A percentile compares a stretch with the other conserved stretches of the same genome.
These are phyloP conservation scores for Scheffersomyces lignicola DNA, from an alignment of 1,139 yeast species.

Conservation along the genomic window DNA sequence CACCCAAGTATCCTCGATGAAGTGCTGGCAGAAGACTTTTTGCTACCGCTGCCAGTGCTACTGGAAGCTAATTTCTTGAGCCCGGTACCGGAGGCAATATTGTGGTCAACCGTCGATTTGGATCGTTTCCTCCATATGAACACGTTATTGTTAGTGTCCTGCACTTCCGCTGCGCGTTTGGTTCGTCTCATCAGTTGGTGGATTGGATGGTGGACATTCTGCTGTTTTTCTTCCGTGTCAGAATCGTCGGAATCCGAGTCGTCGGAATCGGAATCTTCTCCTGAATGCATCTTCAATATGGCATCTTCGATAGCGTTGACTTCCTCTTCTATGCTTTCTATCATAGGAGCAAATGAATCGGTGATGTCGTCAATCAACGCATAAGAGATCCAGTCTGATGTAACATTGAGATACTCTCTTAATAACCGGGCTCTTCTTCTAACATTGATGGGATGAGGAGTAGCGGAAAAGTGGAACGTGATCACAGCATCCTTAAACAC, in stretches of 20 bases:
- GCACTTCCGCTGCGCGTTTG: constrained; percentile 4
- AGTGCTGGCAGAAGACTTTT: constrained; percentile 28
- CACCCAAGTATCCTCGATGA: constrained; percentile 68
- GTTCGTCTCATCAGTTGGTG: constrained; percentile 5
- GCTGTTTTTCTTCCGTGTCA: constrained; percentile 22
- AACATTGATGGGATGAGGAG: constrained; percentile 95
- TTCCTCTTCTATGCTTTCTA: constrained; percentile 88
- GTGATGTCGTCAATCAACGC: constrained; percentile 96
- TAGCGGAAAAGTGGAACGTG: constrained; percentile 91
- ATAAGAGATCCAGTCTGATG: constrained; percentile 96
- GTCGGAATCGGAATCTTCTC: constrained; percentile 48
- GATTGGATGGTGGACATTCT: constrained; percentile 16
- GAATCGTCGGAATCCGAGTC: constrained; percentile 38
- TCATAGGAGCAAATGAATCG: constrained; percentile 96
- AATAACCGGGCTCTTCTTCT: constrained; percentile 87
- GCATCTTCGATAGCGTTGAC: constrained; percentile 91
- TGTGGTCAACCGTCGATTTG: constrained; percentile 40
- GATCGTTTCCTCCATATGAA: constrained; percentile 40
- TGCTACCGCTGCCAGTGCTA: constrained; percentile 18
- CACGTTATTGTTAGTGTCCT: constrained; percentile 19
- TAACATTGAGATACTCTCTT: constrained; percentile 83
- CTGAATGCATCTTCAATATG: constrained; percentile 81
- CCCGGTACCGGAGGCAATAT: constrained; percentile 12
- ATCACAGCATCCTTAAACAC: constrained; percentile 89
- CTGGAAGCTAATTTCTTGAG: neutral